Evolutionary conservation across 2,329 filamentous ascomycete genomes (phyloP).

Genomic region (Clonostachys chloroleuca): DNA sequence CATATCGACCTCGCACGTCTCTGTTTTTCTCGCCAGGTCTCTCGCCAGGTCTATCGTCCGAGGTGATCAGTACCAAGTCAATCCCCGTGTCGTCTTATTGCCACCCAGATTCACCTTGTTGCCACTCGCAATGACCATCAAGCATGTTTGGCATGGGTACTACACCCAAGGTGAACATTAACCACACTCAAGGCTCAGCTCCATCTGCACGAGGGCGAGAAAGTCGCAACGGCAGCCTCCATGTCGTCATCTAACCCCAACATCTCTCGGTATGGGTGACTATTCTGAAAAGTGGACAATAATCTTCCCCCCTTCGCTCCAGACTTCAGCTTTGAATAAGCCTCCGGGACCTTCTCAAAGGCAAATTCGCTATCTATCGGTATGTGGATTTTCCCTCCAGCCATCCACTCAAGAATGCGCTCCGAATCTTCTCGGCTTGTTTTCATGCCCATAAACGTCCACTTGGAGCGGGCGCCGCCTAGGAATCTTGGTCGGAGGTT

Average conservation of each 20-base stretch:
- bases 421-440: constrained; percentile 3
- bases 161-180: background rate
- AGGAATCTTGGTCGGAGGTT: constrained; percentile 7
- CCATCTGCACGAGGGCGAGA: background rate
- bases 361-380: constrained; percentile 12
- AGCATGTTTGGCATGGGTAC: no score
- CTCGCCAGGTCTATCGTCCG: no score
- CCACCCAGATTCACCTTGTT: no score
- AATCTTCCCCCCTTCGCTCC: constrained; percentile 15
- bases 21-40: no score
- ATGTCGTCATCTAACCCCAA: no score
- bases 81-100: no score
- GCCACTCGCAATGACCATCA: no score
- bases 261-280: no score
- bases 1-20: no score
- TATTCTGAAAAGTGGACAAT: constrained; percentile 6
- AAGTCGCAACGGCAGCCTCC: no score
- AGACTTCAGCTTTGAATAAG: constrained; percentile 12
- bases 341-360: constrained; percentile 11
- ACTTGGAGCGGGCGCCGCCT: background rate
- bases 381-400: constrained; percentile 12
- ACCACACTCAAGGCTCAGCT: background rate
- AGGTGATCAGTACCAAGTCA: no score
- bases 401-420: constrained; percentile 14
- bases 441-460: constrained; percentile 3